Evolutionary conservation across 805 yeast genomes (phyloP), one percentile per base, ranked within the genome.

Genomic region (Candida golubevii): DNA sequence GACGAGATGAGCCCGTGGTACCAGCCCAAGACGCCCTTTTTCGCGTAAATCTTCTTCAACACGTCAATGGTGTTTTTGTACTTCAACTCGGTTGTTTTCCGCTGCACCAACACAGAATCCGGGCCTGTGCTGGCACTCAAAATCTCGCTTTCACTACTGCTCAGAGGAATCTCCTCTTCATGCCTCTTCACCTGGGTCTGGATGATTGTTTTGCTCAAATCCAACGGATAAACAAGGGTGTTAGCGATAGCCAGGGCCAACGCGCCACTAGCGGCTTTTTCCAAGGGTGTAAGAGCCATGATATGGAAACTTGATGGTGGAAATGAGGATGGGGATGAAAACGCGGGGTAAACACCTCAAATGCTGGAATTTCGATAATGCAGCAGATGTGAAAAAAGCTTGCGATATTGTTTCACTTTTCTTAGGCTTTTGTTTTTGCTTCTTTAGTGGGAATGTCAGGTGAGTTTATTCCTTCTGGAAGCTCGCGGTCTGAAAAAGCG

Each of bases 221-320:
- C 96, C 36, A 88, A 65, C 0, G 96, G 96, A 57, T 88, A 88
- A 1, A 88, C 90, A 35, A 80, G 70, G 7, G 87, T 68, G 65
- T 85, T 88, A 34, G 96, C 95, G 39, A 85, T 61, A 18, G 82
- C 83, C 1, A 95, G 86, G 8, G 95, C 93, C 38, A 83, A 71
- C 0, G 95, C 88, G 0, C 95, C 96, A 39, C 86, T 80, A 12
- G 85, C 74, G 0, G 96, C 96, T 56, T 81, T 79, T 51, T 88
- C 95, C 57, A 87, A 66, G 7, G 87, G 84, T n/a, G 82, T 59
- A 39, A 77, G 72, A 10, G 54, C 36, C 54, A 50, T 50, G 23
- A 18, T 18, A 18, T 18, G 5, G 23, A 5, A 18, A 5, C 23
- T 18, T 18, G 5, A 18, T 18, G 23, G 23, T 3, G 23, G 5